phyloP scores from a whole-genome alignment of 257 asterid genomes.

The Nicotiana undulata region DNA sequence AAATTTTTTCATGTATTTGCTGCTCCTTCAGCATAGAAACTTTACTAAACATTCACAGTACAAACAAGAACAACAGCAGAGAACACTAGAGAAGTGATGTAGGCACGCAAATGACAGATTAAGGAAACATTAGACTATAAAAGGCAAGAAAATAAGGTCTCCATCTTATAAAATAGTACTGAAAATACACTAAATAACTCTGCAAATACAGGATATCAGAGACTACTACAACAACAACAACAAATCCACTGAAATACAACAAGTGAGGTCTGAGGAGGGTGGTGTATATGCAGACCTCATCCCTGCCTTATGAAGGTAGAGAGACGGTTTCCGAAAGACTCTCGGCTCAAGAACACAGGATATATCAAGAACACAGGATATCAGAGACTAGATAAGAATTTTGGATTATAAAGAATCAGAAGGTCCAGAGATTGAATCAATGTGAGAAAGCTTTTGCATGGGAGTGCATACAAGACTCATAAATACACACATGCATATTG shows the following conservation, averaged over 20 bases:
- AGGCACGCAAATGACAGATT: background rate
- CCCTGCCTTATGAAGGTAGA: no score
- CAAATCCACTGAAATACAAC: no score
- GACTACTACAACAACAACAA: background rate
- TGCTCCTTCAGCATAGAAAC: background rate
- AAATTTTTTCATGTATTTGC: no score
- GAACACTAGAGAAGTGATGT: background rate
- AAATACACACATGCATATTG: background rate
- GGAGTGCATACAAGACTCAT: background rate
- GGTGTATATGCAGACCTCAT: no score
- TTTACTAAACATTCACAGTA: background rate
- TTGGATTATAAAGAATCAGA: background rate
- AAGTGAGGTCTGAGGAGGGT: no score
- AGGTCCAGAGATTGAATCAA: background rate
- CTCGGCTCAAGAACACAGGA: background rate
- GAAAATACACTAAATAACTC: background rate
- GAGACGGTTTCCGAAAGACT: no score
- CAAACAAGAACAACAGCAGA: background rate
- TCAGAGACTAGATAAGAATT: background rate
- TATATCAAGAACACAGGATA: background rate
- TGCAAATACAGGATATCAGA: background rate
- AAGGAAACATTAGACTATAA: background rate
- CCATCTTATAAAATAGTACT: background rate
- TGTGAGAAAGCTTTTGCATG: background rate
- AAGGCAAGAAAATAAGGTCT: background rate